Conservation (phyloP, 202 grass and related monocot species). For the Bolboschoenoplectus hybrid region DNA sequence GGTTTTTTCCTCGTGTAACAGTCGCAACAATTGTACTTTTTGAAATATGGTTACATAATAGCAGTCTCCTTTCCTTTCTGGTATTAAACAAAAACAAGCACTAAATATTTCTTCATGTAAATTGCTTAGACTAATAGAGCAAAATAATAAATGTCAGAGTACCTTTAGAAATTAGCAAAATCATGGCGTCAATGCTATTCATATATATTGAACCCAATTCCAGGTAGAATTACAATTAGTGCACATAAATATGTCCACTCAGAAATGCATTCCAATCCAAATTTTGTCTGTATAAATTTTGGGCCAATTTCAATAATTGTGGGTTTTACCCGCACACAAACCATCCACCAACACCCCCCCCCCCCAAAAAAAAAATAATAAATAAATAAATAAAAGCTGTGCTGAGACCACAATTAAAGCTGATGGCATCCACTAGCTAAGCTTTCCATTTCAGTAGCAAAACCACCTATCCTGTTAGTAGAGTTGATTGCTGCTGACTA, state of each 20-base stretch:
- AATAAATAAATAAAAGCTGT: background rate
- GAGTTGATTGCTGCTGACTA: slow-evolving; percentile 18
- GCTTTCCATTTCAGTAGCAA: background rate
- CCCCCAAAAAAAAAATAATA: too few relatives aligned
- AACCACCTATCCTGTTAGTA: background rate
- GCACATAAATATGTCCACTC: background rate
- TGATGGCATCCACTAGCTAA: background rate
- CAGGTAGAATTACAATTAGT: background rate
- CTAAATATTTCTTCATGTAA: background rate
- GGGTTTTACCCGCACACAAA: too few relatives aligned
- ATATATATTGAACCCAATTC: background rate
- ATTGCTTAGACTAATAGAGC: background rate
- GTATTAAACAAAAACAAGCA: background rate
- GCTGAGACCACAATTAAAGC: slow-evolving; percentile 11
- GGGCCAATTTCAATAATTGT: background rate
- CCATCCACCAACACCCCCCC: too few relatives aligned
- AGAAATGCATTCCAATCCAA: background rate
- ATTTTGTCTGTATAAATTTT: background rate
- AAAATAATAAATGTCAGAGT: background rate
- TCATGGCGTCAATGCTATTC: background rate
- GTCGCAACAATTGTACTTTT: background rate
- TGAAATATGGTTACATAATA: slow-evolving; percentile 12
- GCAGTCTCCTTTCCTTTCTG: background rate
- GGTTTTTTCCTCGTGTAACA: background rate
- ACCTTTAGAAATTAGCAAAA: background rate